Base-by-base conservation (phyloP, 495 filamentous ascomycete genomes). In the Neurospora intermedia region DNA sequence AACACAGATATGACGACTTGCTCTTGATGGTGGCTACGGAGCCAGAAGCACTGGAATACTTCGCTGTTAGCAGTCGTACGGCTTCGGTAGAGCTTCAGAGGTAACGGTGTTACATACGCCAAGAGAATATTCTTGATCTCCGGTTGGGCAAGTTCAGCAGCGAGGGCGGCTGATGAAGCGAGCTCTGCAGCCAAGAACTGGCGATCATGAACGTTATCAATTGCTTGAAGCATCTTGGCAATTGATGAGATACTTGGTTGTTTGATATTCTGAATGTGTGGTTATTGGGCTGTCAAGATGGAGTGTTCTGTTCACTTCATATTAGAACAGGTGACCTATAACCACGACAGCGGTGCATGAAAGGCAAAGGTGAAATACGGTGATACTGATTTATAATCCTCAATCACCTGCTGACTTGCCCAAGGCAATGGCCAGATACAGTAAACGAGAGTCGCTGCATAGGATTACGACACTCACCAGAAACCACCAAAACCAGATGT, bases 11-110 rank as follows among this genome's bases (percentile, higher is more conserved):
- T 6, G n/a, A 18, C 23, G 15, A 39, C 74, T 75, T 75, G 70
- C 78, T 76, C 77, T 98, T 98, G 82, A 97, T 96, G 10, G 94
- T 94, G 69, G 94, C 95, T 43, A 97, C 94, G 13, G 85, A 87
- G 54, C 83, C 79, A 4, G 79, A 81, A 3, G 79, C 79, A 3
- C 79, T 80, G 40, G 35, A 66, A 46, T 75, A 54, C 59, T 3
- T 66, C 8, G 15, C 27, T 13, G 54, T 66, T 35, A 66, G 54
- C 54, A 8, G 2, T 18, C 3, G 13, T 54, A 54, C 10, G 5
- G 10, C 23, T 20, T 5, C n/a, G 46, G 54, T 31, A 6, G 54
- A 62, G 20, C 6, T 62, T 31, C 54, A 1, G 15, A 4, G 5
- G 54, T 62, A 15, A 7, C 6, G 23, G 13, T 27, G 15, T 6